Evolutionary conservation across 2,329 filamentous ascomycete genomes (phyloP).

Genomic region (Trichoderma breve): DNA sequence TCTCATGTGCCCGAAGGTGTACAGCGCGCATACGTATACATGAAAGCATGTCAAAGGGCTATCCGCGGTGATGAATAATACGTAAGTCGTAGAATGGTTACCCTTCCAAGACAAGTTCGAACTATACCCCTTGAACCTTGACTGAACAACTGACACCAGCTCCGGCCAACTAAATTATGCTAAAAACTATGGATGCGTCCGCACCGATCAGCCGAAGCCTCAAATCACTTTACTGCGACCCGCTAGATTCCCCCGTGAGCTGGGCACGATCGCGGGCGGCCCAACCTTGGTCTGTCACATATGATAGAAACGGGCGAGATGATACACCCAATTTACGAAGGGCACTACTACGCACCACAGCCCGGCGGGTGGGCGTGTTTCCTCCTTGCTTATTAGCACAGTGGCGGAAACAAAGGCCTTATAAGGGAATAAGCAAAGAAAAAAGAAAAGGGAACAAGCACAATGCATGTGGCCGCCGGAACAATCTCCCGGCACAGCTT

Average conservation of each 20-base stretch:
- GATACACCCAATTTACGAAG: neutral
- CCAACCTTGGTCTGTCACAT: neutral
- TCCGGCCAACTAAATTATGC: neutral
- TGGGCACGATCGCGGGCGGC: constrained; percentile 17
- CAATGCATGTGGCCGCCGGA: neutral
- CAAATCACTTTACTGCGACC: neutral
- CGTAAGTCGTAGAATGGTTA: neutral
- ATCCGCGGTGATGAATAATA: neutral
- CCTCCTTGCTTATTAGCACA: neutral
- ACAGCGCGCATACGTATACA: neutral
- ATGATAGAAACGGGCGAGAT: constrained; percentile 1
- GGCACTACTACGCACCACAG: neutral
- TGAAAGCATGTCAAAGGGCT: neutral
- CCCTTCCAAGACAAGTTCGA: neutral
- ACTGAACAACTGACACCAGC: neutral
- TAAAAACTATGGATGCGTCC: neutral
- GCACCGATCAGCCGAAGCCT: constrained; percentile 13
- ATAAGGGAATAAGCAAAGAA: neutral
- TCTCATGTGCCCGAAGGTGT: neutral
- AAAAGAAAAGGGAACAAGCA: neutral
- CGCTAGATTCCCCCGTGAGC: constrained; percentile 10
- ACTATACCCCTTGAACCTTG: neutral
- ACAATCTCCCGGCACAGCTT: neutral
- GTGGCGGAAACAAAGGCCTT: neutral
- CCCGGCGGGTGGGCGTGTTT: neutral